Evolutionary conservation across 768 basidiomycete species (phyloP).

Genomic region (Auriscalpium vulgare): DNA sequence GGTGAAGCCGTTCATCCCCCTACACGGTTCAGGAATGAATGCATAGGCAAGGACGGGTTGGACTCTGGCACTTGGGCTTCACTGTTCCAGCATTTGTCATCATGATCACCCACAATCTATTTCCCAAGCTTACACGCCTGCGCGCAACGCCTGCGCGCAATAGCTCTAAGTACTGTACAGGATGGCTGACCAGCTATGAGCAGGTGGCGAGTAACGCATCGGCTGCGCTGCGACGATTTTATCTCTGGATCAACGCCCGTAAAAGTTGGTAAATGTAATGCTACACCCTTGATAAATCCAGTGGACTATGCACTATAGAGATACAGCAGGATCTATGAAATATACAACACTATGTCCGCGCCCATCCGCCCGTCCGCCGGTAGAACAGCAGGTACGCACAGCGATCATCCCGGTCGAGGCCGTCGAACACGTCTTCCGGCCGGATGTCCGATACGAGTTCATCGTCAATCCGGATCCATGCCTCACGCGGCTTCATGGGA

Average conservation of each 20-base stretch:
- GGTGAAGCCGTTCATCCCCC: constrained; percentile 1
- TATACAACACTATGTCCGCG: constrained; percentile 14
- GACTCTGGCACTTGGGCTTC: no score
- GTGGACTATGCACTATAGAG: background rate
- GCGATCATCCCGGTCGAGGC: constrained; percentile 44
- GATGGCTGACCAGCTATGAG: no score
- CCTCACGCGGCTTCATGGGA: constrained; percentile 38
- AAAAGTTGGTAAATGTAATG: background rate
- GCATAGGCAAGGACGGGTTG: no score
- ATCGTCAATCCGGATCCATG: constrained; percentile 93
- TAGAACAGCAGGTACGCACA: constrained; percentile 90
- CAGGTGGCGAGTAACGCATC: no score
- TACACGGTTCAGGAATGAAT: no score
- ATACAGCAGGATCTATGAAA: background rate
- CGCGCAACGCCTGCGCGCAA: no score
- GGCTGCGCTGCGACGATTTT: no score
- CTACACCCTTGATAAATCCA: background rate
- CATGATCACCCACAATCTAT: no score
- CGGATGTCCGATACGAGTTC: constrained; percentile 75
- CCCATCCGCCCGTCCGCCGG: constrained; percentile 38
- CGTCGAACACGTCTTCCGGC: constrained; percentile 63
- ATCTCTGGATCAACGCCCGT: no score
- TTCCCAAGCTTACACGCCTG: no score
- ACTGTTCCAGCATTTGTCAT: no score
- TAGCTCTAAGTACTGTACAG: no score